phyloP scores from a whole-genome alignment of 2,329 filamentous ascomycete species.

The Diaporthe aspalathi region DNA sequence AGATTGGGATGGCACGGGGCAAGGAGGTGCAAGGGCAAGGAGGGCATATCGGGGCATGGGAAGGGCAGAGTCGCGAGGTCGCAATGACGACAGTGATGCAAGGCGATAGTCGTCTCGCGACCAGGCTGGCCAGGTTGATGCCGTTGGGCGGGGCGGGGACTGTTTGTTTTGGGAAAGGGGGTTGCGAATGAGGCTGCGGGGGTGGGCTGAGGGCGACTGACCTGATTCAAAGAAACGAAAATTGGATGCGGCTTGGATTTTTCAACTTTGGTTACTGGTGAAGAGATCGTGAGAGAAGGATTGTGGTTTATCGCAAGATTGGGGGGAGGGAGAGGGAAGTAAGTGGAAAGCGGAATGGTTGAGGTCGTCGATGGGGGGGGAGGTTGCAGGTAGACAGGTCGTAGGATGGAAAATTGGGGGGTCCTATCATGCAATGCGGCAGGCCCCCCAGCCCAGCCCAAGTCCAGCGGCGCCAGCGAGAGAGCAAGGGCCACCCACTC shows the following conservation, averaged over 20 bases:
- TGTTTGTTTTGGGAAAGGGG: slow-evolving; percentile 35
- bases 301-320: slow-evolving; percentile 38
- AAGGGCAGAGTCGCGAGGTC: slow-evolving; percentile 23
- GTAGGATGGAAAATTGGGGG: slow-evolving; percentile 37
- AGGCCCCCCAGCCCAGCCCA: slow-evolving; percentile 29
- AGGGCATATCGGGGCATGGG: slow-evolving; percentile 19
- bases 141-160: slow-evolving; percentile 34
- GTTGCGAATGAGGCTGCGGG: slow-evolving; percentile 5
- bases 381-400: slow-evolving; percentile 33
- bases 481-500: slow-evolving; percentile 26
- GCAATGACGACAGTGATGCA: slow-evolving; percentile 39
- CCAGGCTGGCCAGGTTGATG: slow-evolving; percentile 29
- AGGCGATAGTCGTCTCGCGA: slow-evolving; percentile 36
- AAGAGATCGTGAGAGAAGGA: slow-evolving; percentile 36
- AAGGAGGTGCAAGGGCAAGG: slow-evolving; percentile 18
- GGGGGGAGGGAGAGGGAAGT: slow-evolving; percentile 33
- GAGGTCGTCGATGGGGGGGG: slow-evolving; percentile 35
- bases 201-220: slow-evolving; percentile 32
- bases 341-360: slow-evolving; percentile 38
- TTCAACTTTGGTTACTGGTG: slow-evolving; percentile 25
- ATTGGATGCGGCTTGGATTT: slow-evolving; percentile 9
- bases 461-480: slow-evolving; percentile 22
- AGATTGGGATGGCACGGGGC: slow-evolving; percentile 5
- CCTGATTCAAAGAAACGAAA: slow-evolving; percentile 35
- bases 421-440: slow-evolving; percentile 36